Conservation (phyloP, 352 stramenopile genomes). For the Phytophthora hybrid region DNA sequence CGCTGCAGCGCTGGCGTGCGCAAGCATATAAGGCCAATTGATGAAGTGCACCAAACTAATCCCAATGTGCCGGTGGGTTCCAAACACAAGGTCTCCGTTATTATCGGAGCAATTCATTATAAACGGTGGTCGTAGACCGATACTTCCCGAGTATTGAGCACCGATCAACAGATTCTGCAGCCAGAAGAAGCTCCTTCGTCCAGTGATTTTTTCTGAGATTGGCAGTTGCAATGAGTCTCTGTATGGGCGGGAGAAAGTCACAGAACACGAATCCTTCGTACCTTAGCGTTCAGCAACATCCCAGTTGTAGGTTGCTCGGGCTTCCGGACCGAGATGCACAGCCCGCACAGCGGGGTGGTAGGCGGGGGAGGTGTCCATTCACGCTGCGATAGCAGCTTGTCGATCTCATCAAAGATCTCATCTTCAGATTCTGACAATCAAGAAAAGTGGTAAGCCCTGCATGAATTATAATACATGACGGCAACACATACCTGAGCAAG, state of each 20-base stretch:
- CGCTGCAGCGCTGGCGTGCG: no score
- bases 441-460: neutral
- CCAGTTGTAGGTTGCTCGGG: slow-evolving; percentile 20
- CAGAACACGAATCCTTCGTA: slow-evolving; percentile 3
- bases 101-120: neutral
- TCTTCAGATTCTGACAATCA: slow-evolving; percentile 68
- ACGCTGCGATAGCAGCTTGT: slow-evolving; percentile 63
- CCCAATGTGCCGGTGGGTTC: no score
- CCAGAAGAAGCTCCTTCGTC: slow-evolving; percentile 24
- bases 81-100: neutral
- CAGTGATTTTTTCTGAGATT: slow-evolving; percentile 26
- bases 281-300: slow-evolving; percentile 33
- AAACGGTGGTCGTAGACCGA: neutral
- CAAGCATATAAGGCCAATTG: no score
- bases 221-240: slow-evolving; percentile 2
- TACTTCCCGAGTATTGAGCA: neutral
- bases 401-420: slow-evolving; percentile 79
- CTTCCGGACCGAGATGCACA: slow-evolving; percentile 38
- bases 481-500: slow-evolving; percentile 53
- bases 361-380: slow-evolving; percentile 60
- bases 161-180: slow-evolving; percentile 36
- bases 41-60: no score
- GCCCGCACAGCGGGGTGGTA: slow-evolving; percentile 44
- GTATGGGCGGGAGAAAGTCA: neutral
- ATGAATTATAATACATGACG: neutral